A percentile compares a stretch with the other conserved stretches of the same genome.
Evolutionary conservation across 345 rosid species (phyloP).

Genomic region (Aethionema arabicum): DNA sequence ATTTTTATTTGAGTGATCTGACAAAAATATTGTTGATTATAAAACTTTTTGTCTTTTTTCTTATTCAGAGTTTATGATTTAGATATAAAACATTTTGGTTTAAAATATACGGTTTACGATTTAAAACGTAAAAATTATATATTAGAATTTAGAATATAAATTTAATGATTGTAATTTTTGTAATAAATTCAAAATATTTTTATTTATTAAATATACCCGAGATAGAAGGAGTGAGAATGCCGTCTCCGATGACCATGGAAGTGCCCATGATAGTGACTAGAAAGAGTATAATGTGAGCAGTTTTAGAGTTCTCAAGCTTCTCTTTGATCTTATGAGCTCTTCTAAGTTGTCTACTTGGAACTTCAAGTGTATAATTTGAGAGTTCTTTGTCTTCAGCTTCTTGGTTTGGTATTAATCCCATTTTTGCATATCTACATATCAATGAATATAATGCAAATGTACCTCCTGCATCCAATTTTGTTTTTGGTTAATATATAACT

Average conservation of each 20-base stretch:
- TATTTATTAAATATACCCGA: slow-evolving; percentile 22
- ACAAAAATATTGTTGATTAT: too few species aligned
- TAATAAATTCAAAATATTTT: too few species aligned
- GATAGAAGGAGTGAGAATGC: slow-evolving; percentile 64
- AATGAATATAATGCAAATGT: slow-evolving; percentile 61
- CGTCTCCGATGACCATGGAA: slow-evolving; percentile 68
- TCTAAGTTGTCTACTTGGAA: slow-evolving; percentile 43
- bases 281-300: slow-evolving; percentile 35
- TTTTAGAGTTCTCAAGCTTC: too few species aligned
- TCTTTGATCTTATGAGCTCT: too few species aligned
- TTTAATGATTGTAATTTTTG: too few species aligned
- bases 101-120: too few species aligned
- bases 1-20: too few species aligned
- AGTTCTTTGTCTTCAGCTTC: slow-evolving; percentile 9
- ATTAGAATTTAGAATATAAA: too few species aligned
- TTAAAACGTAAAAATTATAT: too few species aligned
- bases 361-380: neutral
- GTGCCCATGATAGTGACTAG: slow-evolving; percentile 55
- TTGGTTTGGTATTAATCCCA: slow-evolving; percentile 46
- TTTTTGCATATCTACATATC: slow-evolving; percentile 40
- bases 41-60: too few species aligned
- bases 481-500: neutral
- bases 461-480: neutral
- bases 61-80: too few species aligned
- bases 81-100: too few species aligned